Evolutionary conservation across 495 filamentous ascomycete species (phyloP).

Genomic region (Penicillium simplicissimum): DNA sequence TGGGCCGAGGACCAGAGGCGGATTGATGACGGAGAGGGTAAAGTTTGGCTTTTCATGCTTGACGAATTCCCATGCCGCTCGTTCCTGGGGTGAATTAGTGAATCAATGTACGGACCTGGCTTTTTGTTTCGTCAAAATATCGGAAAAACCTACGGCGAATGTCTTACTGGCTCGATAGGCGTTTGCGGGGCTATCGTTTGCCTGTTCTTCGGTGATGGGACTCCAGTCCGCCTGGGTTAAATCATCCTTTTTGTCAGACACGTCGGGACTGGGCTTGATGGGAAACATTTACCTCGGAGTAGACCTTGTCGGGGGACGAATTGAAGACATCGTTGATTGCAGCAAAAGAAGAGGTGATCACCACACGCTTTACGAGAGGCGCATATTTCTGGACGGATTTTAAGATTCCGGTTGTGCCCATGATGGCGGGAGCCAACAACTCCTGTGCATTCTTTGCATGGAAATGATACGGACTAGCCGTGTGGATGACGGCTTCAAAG

Average conservation of each 20-base stretch:
- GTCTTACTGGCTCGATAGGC: constrained; percentile 53
- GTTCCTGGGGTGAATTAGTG: constrained; percentile 31
- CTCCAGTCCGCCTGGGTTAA: constrained; percentile 63
- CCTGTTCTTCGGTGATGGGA: constrained; percentile 65
- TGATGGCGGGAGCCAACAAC: constrained; percentile 35
- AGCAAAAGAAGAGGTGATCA: constrained; percentile 78
- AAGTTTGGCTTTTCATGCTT: constrained; percentile 63
- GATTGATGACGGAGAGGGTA: constrained; percentile 60
- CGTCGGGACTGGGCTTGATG: too few species aligned
- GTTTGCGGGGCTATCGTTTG: constrained; percentile 36
- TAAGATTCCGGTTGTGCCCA: constrained; percentile 48
- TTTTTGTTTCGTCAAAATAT: background rate
- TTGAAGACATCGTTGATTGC: constrained; percentile 55
- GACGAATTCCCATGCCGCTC: constrained; percentile 67
- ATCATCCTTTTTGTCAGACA: too few species aligned
- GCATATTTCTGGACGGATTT: constrained; percentile 48
- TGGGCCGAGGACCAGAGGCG: constrained; percentile 63
- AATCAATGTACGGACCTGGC: too few species aligned
- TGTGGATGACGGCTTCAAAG: constrained; percentile 76
- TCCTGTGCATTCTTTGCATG: constrained; percentile 31
- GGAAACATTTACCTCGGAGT: constrained; percentile 51
- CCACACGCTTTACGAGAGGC: constrained; percentile 45
- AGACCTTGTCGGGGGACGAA: constrained; percentile 46
- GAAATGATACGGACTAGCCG: constrained; percentile 72
- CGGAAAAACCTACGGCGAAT: constrained; percentile 27